phyloP scores from a whole-genome alignment of 202 grass and related monocot species.

The Setaria viridis region DNA sequence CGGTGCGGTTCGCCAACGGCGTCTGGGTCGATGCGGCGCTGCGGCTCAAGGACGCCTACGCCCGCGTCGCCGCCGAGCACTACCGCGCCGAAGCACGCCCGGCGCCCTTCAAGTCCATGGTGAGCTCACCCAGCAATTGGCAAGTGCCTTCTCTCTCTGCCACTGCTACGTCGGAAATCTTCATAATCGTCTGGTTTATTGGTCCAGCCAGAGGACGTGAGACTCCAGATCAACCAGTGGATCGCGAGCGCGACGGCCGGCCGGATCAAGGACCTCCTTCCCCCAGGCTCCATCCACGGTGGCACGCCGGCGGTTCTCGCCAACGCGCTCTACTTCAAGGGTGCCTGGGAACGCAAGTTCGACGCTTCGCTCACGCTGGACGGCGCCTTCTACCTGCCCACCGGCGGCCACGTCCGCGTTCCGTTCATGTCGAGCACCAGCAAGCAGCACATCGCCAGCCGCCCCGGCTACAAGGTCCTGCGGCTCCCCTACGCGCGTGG shows the following conservation, averaged over 20 bases:
- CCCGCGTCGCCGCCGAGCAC: conserved; percentile 21
- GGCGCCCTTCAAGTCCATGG: conserved; percentile 47
- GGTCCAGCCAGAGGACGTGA: conserved; percentile 45
- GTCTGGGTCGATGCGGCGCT: conserved; percentile 58
- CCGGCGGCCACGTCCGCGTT: conserved; percentile 20
- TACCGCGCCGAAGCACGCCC: conserved; percentile 44
- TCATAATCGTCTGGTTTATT: neutral
- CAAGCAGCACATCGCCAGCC: conserved; percentile 35
- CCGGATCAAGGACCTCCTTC: conserved; percentile 61
- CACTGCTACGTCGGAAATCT: neutral
- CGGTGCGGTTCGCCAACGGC: conserved; percentile 56
- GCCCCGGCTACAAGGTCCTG: conserved; percentile 53
- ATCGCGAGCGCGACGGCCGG: conserved; percentile 47
- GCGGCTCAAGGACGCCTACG: conserved; percentile 50
- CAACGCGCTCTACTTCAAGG: conserved; percentile 80
- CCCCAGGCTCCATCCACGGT: neutral
- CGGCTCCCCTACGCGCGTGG: conserved; percentile 42
- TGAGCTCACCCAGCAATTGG: neutral
- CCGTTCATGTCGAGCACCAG: conserved; percentile 56
- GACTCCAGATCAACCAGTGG: conserved; percentile 58
- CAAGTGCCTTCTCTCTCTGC: neutral
- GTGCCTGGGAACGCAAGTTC: conserved; percentile 51
- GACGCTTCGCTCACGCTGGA: conserved; percentile 19
- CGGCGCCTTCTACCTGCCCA: conserved; percentile 48
- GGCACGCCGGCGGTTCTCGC: conserved; percentile 41